Conservation (phyloP, 768 basidiomycete genomes). For the Podaxis pistillaris region DNA sequence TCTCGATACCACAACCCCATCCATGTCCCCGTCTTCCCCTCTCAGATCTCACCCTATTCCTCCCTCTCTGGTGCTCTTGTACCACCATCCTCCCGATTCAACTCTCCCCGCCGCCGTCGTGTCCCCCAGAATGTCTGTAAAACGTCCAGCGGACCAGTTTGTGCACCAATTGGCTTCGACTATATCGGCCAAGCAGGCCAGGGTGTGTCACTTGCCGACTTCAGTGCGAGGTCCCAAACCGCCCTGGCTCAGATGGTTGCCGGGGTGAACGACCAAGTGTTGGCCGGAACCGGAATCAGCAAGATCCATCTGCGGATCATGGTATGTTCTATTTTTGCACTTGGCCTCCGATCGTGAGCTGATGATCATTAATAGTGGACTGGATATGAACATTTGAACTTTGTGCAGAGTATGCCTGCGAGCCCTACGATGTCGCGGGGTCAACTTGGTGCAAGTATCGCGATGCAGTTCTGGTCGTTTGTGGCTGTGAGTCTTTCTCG, state of each 20-base stretch:
- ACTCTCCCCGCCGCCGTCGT: slow-evolving; percentile 1
- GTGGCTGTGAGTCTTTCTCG: background rate
- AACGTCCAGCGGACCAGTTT: slow-evolving; percentile 1
- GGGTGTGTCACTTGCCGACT: slow-evolving; percentile 14
- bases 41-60: slow-evolving; percentile 13
- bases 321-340: slow-evolving; percentile 8
- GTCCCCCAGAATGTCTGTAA: slow-evolving; percentile 11
- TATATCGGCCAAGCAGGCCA: slow-evolving; percentile 12
- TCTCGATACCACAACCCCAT: slow-evolving; percentile 13
- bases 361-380: slow-evolving; percentile 11
- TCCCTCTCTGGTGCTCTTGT: slow-evolving; percentile 12
- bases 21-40: slow-evolving; percentile 13
- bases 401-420: slow-evolving; percentile 10
- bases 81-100: slow-evolving; percentile 5
- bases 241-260: slow-evolving; percentile 14
- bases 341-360: background rate
- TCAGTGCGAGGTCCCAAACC: slow-evolving; percentile 4
- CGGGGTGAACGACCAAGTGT: slow-evolving; percentile 15
- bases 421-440: slow-evolving; percentile 37
- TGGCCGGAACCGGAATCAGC: slow-evolving; percentile 7
- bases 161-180: slow-evolving; percentile 8
- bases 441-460: slow-evolving; percentile 37
- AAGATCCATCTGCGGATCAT: slow-evolving; percentile 15
- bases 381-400: slow-evolving; percentile 16
- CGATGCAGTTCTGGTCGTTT: slow-evolving; percentile 17